Evolutionary conservation across 805 yeast species (phyloP), one percentile per base, ranked within the genome.

Genomic region (Geotrichum ghanense): DNA sequence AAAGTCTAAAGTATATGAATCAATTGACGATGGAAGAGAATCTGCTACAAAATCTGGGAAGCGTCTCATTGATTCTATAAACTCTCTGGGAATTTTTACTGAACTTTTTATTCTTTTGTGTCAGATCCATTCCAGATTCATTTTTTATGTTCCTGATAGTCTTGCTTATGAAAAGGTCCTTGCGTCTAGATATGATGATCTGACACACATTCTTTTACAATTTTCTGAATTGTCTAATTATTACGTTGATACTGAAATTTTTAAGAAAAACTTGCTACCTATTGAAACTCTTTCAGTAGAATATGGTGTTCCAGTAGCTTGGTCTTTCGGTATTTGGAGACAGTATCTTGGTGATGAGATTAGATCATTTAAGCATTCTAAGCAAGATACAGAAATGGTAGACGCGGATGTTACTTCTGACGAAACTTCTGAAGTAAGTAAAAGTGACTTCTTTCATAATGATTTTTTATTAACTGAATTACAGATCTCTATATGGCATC

Each of bases 251-350:
- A 46, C 52, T 5, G 54, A 61, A 2, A 45, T 41, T 24, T 53
- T 59, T 42, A 48, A 47, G 22, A 23, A 26, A 19, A 23, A 41
- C 5, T 17, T 54, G 2, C 41, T 57, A 7, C 47, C 55, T 1
- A 35, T 56, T 16, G 48, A 51, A 1, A 54, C 48, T 7, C 51
- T 65, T 14, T 50, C 58, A 31, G 48, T 50, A 17, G 50, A 52
- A n/a, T 66, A 49, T 46, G 60, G 57, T 5, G 53, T 66, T 2
- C 48, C 53, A 50, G 64, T 45, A 0, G 70, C 72, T 17, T 81
- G 90, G 86, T 79, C 79, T 0, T 86, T 85, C 64, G 85, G 81
- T 51, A 57, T 86, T 1, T 87, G 95, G 95, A 72, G 96, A 3
- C 53, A 51, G 22, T 48, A 48, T 22, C 45, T 62, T 4, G 56